A percentile compares a stretch with the other conserved stretches of the same genome.
These are phyloP conservation scores for Colletotrichum nymphaeae DNA, from an alignment of 2,329 filamentous ascomycete species.

Conservation along the genomic window DNA sequence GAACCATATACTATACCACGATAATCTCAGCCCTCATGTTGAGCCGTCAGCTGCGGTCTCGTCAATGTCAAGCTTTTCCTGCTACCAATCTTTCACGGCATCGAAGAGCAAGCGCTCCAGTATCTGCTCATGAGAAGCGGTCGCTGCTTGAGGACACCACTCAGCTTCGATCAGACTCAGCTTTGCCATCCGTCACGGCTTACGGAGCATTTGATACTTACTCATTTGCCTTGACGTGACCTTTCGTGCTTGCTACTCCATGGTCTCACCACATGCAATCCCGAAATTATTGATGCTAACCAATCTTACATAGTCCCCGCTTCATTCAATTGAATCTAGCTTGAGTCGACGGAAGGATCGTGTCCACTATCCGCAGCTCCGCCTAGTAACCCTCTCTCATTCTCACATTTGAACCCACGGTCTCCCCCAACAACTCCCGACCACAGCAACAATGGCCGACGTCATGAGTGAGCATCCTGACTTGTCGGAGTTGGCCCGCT, in stretches of 20 bases:
- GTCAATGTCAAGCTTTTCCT: background rate
- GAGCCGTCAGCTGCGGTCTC: background rate
- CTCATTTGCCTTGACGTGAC: background rate
- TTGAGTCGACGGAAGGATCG: background rate
- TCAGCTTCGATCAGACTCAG: background rate
- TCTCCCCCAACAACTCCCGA: background rate
- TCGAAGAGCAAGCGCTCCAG: conserved; percentile 20
- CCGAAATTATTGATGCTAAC: background rate
- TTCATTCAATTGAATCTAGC: background rate
- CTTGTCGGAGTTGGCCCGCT: conserved; percentile 49
- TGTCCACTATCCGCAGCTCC: background rate
- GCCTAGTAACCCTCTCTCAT: background rate
- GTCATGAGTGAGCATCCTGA: conserved; percentile 60
- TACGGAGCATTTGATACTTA: background rate
- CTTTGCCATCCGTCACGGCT: background rate
- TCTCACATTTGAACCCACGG: background rate
- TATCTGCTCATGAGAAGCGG: background rate
- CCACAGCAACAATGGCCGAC: conserved; percentile 57
- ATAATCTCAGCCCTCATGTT: background rate
- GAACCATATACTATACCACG: background rate
- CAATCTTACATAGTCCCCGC: background rate
- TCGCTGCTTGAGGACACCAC: background rate
- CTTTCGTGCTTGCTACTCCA: background rate
- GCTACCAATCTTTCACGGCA: background rate
- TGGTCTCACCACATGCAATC: background rate